phyloP scores from a whole-genome alignment of 1,139 yeast genomes.

The Hansenula lynferdii region DNA sequence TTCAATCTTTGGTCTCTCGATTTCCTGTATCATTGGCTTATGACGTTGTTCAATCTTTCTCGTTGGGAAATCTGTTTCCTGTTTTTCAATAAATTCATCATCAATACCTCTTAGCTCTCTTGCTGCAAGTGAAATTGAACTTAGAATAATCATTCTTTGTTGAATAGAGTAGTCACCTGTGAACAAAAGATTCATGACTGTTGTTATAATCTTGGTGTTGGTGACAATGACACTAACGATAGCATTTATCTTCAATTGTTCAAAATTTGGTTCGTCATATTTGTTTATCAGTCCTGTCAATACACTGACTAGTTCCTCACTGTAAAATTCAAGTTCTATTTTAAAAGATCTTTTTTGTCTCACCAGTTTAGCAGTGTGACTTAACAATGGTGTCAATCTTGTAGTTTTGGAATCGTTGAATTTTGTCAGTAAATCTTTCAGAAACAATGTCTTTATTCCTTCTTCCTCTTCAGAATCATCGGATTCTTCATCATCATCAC shows the following conservation, averaged over 20 bases:
- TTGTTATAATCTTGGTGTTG: slow-evolving; percentile 35
- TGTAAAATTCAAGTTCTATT: slow-evolving; percentile 35
- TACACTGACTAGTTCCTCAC: slow-evolving; percentile 39
- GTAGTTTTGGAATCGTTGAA: slow-evolving; percentile 15
- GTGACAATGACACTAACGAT: slow-evolving; percentile 51
- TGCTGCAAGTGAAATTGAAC: slow-evolving; percentile 53
- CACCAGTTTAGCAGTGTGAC: slow-evolving; percentile 26
- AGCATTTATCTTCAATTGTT: slow-evolving; percentile 49
- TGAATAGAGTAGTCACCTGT: slow-evolving; percentile 67
- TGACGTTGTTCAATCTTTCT: slow-evolving; percentile 24
- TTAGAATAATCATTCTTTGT: slow-evolving; percentile 52
- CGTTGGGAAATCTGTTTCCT: slow-evolving; percentile 29
- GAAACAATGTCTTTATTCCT: slow-evolving; percentile 26
- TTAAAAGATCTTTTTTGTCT: slow-evolving; percentile 31
- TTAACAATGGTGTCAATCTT: slow-evolving; percentile 19
- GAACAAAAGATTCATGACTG: slow-evolving; percentile 40
- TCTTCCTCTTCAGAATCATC: slow-evolving; percentile 17
- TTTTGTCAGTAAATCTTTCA: slow-evolving; percentile 29
- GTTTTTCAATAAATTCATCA: slow-evolving; percentile 37
- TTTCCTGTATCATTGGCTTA: slow-evolving; percentile 11
- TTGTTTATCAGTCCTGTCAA: slow-evolving; percentile 43
- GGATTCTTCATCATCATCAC: slow-evolving; percentile 11
- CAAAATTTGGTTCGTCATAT: slow-evolving; percentile 49
- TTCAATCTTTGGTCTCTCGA: slow-evolving; percentile 8
- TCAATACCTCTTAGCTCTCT: slow-evolving; percentile 59